A percentile compares a stretch with the other conserved stretches of the same genome.
phyloP scores from a whole-genome alignment of 1,284 basidiomycete genomes.

The Melampsora larici-populina region DNA sequence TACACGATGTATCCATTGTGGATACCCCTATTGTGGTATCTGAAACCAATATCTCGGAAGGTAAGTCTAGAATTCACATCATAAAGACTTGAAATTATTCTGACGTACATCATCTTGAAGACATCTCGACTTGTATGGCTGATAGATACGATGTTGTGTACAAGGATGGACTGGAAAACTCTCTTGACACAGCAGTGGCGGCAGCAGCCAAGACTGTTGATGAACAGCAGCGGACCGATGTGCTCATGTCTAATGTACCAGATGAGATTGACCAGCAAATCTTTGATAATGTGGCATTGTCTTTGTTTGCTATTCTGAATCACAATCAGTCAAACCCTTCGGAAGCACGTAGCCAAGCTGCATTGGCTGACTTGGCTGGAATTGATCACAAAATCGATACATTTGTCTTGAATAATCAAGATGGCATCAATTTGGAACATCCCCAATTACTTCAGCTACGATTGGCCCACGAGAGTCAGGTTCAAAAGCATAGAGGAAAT shows the following conservation, averaged over 20 bases:
- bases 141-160: slow-evolving; percentile 2
- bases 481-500: too few species aligned
- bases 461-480: too few species aligned
- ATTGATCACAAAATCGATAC: slow-evolving; percentile 18
- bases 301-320: slow-evolving; percentile 11
- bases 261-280: neutral
- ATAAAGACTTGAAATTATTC: too few species aligned
- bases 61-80: too few species aligned
- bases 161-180: neutral
- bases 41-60: neutral
- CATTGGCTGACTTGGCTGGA: neutral
- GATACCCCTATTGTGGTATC: neutral
- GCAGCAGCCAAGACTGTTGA: neutral
- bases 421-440: too few species aligned
- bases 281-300: slow-evolving; percentile 4
- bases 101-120: neutral
- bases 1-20: too few species aligned
- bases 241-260: neutral
- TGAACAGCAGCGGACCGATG: neutral
- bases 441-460: too few species aligned
- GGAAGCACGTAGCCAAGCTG: neutral
- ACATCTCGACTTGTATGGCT: slow-evolving; percentile 4
- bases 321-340: neutral
- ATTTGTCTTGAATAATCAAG: neutral
- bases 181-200: neutral